Percentiles rank a stretch among this genome's conserved stretches.
phyloP scores from a whole-genome alignment of 1,139 yeast species.

The Scheffersomyces lignicola region DNA sequence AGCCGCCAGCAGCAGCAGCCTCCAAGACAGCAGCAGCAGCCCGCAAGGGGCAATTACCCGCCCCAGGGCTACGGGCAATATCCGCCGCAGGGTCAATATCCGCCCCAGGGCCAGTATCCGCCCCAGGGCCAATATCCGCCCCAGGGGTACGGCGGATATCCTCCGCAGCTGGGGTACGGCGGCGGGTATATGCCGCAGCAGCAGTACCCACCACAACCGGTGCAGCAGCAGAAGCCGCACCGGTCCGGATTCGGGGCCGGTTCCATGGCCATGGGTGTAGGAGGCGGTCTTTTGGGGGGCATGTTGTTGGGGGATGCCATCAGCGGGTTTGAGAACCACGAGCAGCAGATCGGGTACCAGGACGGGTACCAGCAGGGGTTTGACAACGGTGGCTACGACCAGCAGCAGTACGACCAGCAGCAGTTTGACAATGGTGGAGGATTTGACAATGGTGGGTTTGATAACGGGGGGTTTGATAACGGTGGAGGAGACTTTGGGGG shows the following conservation, averaged over 20 bases:
- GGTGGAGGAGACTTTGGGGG: conserved; percentile 27
- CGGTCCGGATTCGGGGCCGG: conserved; percentile 24
- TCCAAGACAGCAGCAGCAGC: conserved; percentile 11
- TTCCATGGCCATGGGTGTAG: conserved; percentile 69
- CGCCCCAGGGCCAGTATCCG: conserved; percentile 17
- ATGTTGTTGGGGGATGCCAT: conserved; percentile 53
- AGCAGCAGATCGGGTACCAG: conserved; percentile 26
- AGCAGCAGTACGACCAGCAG: conserved; percentile 22
- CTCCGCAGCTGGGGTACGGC: conserved; percentile 21
- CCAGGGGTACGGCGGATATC: conserved; percentile 20
- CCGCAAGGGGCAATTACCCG: conserved; percentile 18
- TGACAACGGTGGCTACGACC: conserved; percentile 27
- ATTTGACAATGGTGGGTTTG: conserved; percentile 21
- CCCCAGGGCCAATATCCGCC: conserved; percentile 14
- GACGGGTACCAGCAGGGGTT: conserved; percentile 36
- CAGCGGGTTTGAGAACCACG: conserved; percentile 25
- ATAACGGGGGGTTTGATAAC: conserved; percentile 25
- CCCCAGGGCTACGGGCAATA: conserved; percentile 12
- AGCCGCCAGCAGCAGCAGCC: conserved; percentile 9
- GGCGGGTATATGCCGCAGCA: no score
- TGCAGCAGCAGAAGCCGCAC: conserved; percentile 15
- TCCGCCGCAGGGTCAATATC: conserved; percentile 21
- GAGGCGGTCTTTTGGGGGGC: conserved; percentile 82
- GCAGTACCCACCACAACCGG: conserved; percentile 16
- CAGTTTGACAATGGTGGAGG: conserved; percentile 19